Conservation (phyloP, 345 rosid species). For the Arabidopsis thaliana region DNA sequence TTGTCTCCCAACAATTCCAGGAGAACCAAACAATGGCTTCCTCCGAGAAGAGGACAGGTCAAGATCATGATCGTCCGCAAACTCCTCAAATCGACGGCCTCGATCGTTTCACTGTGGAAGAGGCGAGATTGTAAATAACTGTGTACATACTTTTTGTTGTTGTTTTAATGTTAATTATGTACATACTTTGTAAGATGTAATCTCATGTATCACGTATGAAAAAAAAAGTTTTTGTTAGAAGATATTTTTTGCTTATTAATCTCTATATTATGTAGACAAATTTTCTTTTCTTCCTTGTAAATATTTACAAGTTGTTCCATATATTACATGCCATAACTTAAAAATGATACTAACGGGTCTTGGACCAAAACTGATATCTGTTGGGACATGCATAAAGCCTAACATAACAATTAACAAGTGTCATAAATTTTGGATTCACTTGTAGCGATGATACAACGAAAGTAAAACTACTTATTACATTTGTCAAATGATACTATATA, state of each 20-base stretch:
- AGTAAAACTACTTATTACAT: too few relatives aligned
- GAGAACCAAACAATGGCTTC: neutral
- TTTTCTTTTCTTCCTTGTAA: neutral
- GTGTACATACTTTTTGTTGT: too few relatives aligned
- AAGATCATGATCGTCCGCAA: neutral
- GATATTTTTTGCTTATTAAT: neutral
- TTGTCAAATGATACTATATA: too few relatives aligned
- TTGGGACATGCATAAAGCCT: too few relatives aligned
- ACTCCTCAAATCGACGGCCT: neutral
- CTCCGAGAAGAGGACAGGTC: conserved; percentile 23
- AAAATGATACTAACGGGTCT: too few relatives aligned
- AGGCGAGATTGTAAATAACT: conserved; percentile 11
- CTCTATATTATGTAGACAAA: neutral
- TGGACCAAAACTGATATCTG: too few relatives aligned
- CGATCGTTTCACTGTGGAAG: conserved; percentile 8
- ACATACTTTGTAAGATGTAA: conserved; percentile 2
- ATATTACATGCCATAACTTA: too few relatives aligned
- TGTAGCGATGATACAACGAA: too few relatives aligned
- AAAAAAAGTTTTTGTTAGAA: neutral
- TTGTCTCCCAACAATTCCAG: neutral
- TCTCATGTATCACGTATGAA: neutral
- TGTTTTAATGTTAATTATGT: neutral
- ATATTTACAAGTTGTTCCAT: neutral
- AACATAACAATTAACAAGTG: too few relatives aligned
- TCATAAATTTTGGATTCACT: too few relatives aligned